Evolutionary conservation across 192 early-diverging fungal genomes (phyloP).

Genomic region (Cladochytrium replicatum): DNA sequence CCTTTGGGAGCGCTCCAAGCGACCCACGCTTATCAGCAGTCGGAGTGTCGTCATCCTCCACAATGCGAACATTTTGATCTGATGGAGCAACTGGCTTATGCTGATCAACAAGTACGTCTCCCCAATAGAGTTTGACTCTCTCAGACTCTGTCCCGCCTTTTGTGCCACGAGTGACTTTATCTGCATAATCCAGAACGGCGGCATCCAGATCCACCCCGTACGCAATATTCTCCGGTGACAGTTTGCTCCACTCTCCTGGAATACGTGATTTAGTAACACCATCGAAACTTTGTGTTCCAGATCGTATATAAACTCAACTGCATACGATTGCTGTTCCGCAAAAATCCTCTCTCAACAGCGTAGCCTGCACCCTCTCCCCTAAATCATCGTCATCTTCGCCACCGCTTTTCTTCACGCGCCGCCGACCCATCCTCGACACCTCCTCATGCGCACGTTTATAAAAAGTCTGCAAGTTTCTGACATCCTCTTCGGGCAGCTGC

Average conservation of each 20-base stretch:
- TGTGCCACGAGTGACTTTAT: slow-evolving; percentile 7
- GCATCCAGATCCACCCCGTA: slow-evolving; percentile 38
- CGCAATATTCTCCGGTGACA: slow-evolving; percentile 10
- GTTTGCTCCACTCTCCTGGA: slow-evolving; percentile 29
- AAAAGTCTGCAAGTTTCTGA: slow-evolving; percentile 21
- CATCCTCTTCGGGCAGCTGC: slow-evolving; percentile 31
- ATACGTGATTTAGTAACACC: too few relatives aligned
- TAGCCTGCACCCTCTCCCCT: slow-evolving; percentile 10
- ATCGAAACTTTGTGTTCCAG: too few relatives aligned
- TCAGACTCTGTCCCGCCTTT: slow-evolving; percentile 8
- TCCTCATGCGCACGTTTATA: slow-evolving; percentile 3
- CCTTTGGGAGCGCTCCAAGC: slow-evolving; percentile 21
- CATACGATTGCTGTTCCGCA: slow-evolving; percentile 41
- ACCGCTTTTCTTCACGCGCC: neutral
- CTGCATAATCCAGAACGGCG: slow-evolving; percentile 27
- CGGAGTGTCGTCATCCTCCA: neutral
- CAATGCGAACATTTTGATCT: too few relatives aligned
- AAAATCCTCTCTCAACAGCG: slow-evolving; percentile 36
- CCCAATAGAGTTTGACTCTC: slow-evolving; percentile 2
- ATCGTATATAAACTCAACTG: too few relatives aligned
- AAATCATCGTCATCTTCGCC: neutral
- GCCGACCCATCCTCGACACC: neutral
- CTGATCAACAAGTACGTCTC: slow-evolving; percentile 13
- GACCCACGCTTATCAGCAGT: neutral
- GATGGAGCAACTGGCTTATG: too few relatives aligned